Evolutionary conservation across 2,329 filamentous ascomycete species (phyloP).

Genomic region (Trichoderma pleuroti): DNA sequence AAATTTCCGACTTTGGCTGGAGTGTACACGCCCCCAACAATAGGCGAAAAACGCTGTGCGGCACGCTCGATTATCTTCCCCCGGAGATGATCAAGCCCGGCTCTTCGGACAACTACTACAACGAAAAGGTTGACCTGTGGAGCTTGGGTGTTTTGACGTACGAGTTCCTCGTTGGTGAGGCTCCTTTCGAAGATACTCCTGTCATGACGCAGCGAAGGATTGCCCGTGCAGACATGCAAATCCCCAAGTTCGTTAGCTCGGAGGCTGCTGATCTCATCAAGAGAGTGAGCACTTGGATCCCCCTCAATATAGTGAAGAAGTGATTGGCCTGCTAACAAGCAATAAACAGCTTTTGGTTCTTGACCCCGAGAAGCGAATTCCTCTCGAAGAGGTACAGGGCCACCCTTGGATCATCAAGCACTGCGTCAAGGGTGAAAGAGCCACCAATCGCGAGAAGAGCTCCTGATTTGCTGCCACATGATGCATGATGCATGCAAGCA

Average conservation of each 20-base stretch:
- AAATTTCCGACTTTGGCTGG: conserved; percentile 98
- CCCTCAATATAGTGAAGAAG: not conserved
- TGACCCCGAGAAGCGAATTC: conserved; percentile 88
- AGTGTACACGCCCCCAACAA: conserved; percentile 96
- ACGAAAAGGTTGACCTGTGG: conserved; percentile 95
- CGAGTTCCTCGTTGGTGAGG: conserved; percentile 93
- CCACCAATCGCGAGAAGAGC: conserved; percentile 47
- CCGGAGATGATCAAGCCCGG: conserved; percentile 94
- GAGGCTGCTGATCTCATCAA: conserved; percentile 93
- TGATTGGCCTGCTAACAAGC: conserved; percentile 24
- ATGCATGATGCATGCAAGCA: conserved; percentile 14
- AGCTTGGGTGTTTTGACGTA: conserved; percentile 92
- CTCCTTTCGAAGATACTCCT: conserved; percentile 92
- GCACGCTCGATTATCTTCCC: conserved; percentile 93
- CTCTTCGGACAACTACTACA: conserved; percentile 80
- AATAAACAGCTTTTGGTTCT: conserved; percentile 72
- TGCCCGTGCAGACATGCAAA: conserved; percentile 82
- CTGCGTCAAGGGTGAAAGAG: conserved; percentile 65
- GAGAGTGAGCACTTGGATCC: conserved; percentile 56
- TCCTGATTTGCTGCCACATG: conserved; percentile 23
- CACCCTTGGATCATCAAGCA: conserved; percentile 98
- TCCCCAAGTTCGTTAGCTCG: conserved; percentile 83
- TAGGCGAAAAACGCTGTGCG: conserved; percentile 90
- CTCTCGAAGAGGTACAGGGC: conserved; percentile 79
- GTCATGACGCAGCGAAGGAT: conserved; percentile 94